Evolutionary conservation across 805 yeast genomes (phyloP), one percentile per base, ranked within the genome.

Genomic region (Wickerhamomyces hampshirensis): DNA sequence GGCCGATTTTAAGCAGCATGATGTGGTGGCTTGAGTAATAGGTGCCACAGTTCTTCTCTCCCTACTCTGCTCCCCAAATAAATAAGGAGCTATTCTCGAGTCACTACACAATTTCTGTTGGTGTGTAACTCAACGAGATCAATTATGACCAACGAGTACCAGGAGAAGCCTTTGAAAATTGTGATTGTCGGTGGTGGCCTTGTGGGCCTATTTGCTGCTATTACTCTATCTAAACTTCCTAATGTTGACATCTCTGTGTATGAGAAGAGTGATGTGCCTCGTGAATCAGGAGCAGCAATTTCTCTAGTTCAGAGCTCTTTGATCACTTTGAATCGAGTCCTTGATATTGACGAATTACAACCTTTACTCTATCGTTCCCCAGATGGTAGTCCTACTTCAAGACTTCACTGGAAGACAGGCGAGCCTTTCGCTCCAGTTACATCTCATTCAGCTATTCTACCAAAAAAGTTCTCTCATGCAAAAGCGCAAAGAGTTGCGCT

Each of bases 221-320:
- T 39, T 11, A 17, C 40, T 3, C 23, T 42, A 12, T 31, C 37
- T 10, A 42, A 37, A 13, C 19, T 42, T 8, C 41, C 46, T 26
- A 40, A 42, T 8, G 46, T 39, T 15, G 26, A 39, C 9, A 23
- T 42, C 10, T 26, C 36, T 6, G 33, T 42, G 18, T 42, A 39
- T 18, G 46, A 42, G 12, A 42, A 39, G 23, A 34, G 39, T 24
- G 33, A 40, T 8, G 44, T 28, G 3, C 24, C 26, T 15, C 39
- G 46, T 31, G 46, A 43, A 34, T 34, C 46, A 3, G 46, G 46
- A 15, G 46, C 46, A 21, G 46, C 46, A 6, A n/a, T 43, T 5
- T 39, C 46, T 7, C 40, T 37, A 19, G 37, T 38, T 12, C 44
- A 43, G 21, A 29, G 37, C 19, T 34, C 44, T 3, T 15, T 40